phyloP scores from a whole-genome alignment of 2,329 filamentous ascomycete species.

The Monilinia polystroma region DNA sequence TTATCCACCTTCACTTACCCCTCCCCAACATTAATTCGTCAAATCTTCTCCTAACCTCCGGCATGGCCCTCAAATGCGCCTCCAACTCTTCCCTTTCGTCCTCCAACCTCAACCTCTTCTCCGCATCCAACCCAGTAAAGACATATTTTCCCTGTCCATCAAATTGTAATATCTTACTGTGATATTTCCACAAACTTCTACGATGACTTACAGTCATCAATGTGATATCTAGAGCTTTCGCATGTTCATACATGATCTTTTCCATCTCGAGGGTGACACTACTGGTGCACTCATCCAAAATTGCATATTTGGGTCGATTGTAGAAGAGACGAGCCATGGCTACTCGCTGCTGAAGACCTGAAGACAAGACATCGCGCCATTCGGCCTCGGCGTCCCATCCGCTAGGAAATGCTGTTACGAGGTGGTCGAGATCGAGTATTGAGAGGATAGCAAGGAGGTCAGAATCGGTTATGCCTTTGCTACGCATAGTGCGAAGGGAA shows the following conservation, averaged over 20 bases:
- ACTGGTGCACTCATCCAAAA: conserved; percentile 94
- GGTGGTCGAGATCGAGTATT: conserved; percentile 77
- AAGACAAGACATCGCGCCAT: conserved; percentile 92
- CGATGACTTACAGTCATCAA: conserved; percentile 96
- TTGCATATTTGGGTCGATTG: conserved; percentile 88
- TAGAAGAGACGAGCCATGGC: conserved; percentile 97
- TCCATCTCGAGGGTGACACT: conserved; percentile 95
- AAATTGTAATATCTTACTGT: conserved; percentile 91
- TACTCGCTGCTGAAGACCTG: conserved; percentile 90
- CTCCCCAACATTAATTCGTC: conserved; percentile 62
- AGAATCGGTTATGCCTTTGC: conserved; percentile 76
- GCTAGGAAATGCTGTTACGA: conserved; percentile 71
- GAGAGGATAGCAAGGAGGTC: conserved; percentile 76
- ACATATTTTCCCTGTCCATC: conserved; percentile 91
- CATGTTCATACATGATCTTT: conserved; percentile 94
- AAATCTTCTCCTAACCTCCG: conserved; percentile 82
- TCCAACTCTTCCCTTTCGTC: conserved; percentile 97
- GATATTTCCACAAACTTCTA: conserved; percentile 93
- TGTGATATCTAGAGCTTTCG: conserved; percentile 86
- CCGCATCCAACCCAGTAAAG: conserved; percentile 87
- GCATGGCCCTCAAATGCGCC: conserved; percentile 77
- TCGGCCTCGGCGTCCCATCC: conserved; percentile 95
- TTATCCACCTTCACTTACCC: neutral
- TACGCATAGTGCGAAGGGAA: conserved; percentile 79
- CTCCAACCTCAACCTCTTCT: conserved; percentile 79